Conservation (phyloP, 192 early-diverging fungal genomes). For the Podila minutissima region DNA sequence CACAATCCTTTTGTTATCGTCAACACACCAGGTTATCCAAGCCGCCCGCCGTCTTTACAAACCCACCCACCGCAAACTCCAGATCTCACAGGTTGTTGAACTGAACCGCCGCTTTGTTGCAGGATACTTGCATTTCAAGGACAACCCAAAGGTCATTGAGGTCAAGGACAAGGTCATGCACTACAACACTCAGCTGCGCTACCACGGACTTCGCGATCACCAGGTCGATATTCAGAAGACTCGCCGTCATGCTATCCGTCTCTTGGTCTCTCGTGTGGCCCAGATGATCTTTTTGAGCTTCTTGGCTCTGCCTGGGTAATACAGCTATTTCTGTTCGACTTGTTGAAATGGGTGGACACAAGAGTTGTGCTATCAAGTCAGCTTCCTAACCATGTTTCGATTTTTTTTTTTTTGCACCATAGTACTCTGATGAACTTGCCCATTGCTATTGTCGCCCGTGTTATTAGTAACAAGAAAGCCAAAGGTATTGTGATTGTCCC, state of each 20-base stretch:
- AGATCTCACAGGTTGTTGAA: conserved; percentile 86
- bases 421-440: conserved; percentile 68
- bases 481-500: conserved; percentile 43
- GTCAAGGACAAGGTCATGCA: conserved; percentile 77
- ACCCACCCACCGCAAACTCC: conserved; percentile 85
- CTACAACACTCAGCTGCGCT: conserved; percentile 90
- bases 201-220: conserved; percentile 96
- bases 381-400: no score
- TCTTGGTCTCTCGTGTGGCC: conserved; percentile 75
- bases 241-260: conserved; percentile 70
- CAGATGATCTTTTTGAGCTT: conserved; percentile 79
- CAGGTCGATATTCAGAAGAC: conserved; percentile 89
- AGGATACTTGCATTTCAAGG: conserved; percentile 85
- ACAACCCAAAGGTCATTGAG: conserved; percentile 85
- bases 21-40: conserved; percentile 80
- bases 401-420: not conserved
- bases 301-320: conserved; percentile 87
- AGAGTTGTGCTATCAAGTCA: not conserved
- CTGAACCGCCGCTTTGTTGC: conserved; percentile 89
- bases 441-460: conserved; percentile 61
- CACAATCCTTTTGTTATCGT: not conserved
- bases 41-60: conserved; percentile 92
- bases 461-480: conserved; percentile 64
- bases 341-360: no score
- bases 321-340: conserved; percentile 9